phyloP scores from a whole-genome alignment of 352 stramenopile species.

The Phytophthora quininea region DNA sequence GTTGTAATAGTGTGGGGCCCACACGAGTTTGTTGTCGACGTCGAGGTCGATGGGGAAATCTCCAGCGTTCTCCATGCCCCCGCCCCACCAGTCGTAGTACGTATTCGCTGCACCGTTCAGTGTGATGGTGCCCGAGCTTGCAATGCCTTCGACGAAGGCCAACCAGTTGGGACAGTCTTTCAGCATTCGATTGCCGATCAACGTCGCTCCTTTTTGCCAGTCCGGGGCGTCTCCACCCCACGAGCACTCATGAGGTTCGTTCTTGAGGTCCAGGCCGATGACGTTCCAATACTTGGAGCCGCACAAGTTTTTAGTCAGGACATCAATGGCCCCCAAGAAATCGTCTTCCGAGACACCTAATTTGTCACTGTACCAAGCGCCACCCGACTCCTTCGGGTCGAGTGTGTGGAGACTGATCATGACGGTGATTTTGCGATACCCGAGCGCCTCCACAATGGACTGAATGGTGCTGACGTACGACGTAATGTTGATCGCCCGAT shows the following conservation, averaged over 20 bases:
- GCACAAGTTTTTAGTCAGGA: constrained; percentile 61
- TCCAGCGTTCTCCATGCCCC: constrained; percentile 50
- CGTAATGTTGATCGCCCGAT: constrained; percentile 66
- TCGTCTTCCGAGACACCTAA: constrained; percentile 57
- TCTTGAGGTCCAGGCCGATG: constrained; percentile 70
- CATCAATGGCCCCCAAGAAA: constrained; percentile 61
- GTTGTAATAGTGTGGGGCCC: constrained; percentile 78
- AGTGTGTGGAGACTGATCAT: constrained; percentile 77
- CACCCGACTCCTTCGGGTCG: constrained; percentile 49
- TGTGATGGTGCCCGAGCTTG: constrained; percentile 39
- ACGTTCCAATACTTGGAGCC: constrained; percentile 67
- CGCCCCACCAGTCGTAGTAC: constrained; percentile 78
- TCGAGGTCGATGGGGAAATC: constrained; percentile 44
- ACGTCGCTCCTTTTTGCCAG: constrained; percentile 57
- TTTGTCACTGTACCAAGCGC: constrained; percentile 60
- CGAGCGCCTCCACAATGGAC: constrained; percentile 58
- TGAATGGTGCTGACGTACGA: constrained; percentile 66
- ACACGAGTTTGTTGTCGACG: constrained; percentile 64
- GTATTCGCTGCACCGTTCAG: constrained; percentile 26
- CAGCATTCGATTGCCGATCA: constrained; percentile 70
- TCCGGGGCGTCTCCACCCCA: constrained; percentile 51
- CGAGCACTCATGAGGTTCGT: constrained; percentile 61
- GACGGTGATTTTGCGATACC: constrained; percentile 62
- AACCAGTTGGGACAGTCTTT: constrained; percentile 66
- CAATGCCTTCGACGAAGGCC: constrained; percentile 71